Evolutionary conservation across 2,329 filamentous ascomycete species (phyloP).

Genomic region (Aphanocladium album): DNA sequence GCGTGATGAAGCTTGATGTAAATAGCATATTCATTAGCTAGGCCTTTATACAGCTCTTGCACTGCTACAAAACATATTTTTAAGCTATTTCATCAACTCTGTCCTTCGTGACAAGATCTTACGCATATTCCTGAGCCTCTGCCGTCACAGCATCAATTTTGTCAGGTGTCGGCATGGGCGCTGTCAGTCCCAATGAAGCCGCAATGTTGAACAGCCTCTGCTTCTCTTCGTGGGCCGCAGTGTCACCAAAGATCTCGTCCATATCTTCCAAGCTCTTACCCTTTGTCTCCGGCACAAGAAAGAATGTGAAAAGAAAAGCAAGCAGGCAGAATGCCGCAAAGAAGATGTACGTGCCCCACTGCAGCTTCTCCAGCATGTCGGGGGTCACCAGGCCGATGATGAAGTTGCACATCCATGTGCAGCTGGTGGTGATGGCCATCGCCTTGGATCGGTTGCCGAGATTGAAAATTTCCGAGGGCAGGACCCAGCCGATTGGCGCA

Average conservation of each 20-base stretch:
- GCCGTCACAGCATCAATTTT: conserved; percentile 14
- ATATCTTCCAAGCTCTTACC: conserved; percentile 53
- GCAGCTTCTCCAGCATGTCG: conserved; percentile 48
- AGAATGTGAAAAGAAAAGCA: conserved; percentile 44
- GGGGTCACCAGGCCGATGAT: conserved; percentile 32
- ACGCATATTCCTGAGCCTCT: neutral
- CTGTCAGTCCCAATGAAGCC: conserved; percentile 23
- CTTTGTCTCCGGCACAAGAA: conserved; percentile 55
- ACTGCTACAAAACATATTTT: neutral
- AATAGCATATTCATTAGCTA: neutral
- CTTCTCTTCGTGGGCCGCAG: conserved; percentile 31
- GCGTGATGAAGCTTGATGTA: neutral
- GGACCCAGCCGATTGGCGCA: conserved; percentile 60
- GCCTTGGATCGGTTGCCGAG: conserved; percentile 53
- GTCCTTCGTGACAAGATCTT: neutral
- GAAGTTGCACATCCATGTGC: conserved; percentile 35
- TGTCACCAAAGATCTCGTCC: conserved; percentile 42
- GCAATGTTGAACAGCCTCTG: conserved; percentile 21
- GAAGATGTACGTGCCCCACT: conserved; percentile 54
- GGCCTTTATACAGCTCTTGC: neutral
- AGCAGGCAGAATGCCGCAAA: conserved; percentile 51
- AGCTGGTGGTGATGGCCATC: conserved; percentile 53
- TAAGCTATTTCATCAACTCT: neutral
- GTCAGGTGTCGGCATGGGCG: conserved; percentile 16
- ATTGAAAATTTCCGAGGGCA: conserved; percentile 59